Conservation (phyloP, 2,329 filamentous ascomycete species). For the Diplodia mutila region DNA sequence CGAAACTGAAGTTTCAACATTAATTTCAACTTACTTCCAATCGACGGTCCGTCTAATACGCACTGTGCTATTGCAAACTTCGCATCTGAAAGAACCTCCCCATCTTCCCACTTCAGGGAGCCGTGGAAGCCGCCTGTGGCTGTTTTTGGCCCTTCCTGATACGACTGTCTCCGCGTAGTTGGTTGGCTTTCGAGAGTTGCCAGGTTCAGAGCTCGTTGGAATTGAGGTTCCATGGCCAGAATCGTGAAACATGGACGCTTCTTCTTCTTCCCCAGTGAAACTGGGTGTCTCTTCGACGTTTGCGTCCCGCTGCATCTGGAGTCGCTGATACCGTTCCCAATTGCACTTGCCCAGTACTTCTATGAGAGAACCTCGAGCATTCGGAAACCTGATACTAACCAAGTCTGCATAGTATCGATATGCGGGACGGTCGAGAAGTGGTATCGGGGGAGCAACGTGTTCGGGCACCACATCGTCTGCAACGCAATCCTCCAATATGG, state of each 20-base stretch:
- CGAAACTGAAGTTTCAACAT: background rate
- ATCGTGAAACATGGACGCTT: constrained; percentile 32
- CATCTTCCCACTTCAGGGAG: constrained; percentile 30
- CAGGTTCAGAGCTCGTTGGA: background rate
- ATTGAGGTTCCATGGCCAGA: constrained; percentile 22
- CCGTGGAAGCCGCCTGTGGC: constrained; percentile 30
- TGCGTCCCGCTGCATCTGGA: constrained; percentile 28
- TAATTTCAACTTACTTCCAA: constrained; percentile 30
- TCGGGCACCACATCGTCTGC: constrained; percentile 11
- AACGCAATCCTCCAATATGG: constrained; percentile 21
- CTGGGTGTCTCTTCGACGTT: constrained; percentile 11
- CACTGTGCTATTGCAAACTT: constrained; percentile 30
- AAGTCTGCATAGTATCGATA: constrained; percentile 32
- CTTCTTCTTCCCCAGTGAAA: constrained; percentile 1
- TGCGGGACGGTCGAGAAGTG: constrained; percentile 24
- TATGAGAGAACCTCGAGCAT: constrained; percentile 24
- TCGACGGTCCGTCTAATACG: constrained; percentile 29
- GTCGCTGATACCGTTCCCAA: constrained; percentile 32
- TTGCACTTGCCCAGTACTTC: constrained; percentile 30
- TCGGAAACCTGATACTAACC: constrained; percentile 30
- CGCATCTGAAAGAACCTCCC: constrained; percentile 32
- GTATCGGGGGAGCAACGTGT: background rate
- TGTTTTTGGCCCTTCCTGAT: constrained; percentile 29
- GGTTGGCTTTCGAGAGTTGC: background rate
- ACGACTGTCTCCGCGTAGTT: constrained; percentile 31